Evolutionary conservation across 2,329 filamentous ascomycete species (phyloP), one percentile per base, ranked within the genome.

Genomic region (Mycosphaerella arachidis): DNA sequence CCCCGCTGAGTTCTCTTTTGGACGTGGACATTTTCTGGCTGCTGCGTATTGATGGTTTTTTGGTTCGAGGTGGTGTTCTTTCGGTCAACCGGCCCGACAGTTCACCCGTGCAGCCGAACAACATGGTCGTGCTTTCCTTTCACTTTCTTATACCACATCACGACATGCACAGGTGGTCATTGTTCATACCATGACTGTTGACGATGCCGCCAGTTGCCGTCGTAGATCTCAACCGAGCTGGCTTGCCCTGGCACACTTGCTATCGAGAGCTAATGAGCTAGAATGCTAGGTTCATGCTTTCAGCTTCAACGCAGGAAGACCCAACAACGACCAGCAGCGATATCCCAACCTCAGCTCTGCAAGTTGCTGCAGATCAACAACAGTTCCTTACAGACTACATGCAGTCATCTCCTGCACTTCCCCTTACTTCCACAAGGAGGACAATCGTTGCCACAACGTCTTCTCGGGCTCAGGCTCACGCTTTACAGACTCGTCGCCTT

Each of bases 21-120:
- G n/a, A 12, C 6, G 7, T 52, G 1, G 12, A 48, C 45, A 16
- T 55, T 50, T 53, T 12, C 50, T 13, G 20, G 10, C 16, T 31
- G 24, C 12, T 30, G 30, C 50, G 35, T 43, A 55, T 24, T 20
- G 31, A 55, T 27, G 24, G 4, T 16, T 12, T 13, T 13, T 45
- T 43, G 10, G 16, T 31, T 43, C 27, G 35, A 55, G 53, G 35
- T 55, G n/a, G 27, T 37, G 29, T 16, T 31, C 27, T 29, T n/a
- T 52, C 30, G 50, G 50, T 20, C 50, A 52, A 52, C 6, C 50
- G 33, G 48, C 40, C 53, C 31, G 40, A 46, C 53, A 33, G 53
- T 13, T 30, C 53, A 55, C 29, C 53, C 27, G n/a, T 55, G 53
- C 30, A 55, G 27, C 40, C 40, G 40, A 43, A 43, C 40, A 43